Base-by-base conservation (phyloP, 768 basidiomycete species). In the Suillus cothurnatus region DNA sequence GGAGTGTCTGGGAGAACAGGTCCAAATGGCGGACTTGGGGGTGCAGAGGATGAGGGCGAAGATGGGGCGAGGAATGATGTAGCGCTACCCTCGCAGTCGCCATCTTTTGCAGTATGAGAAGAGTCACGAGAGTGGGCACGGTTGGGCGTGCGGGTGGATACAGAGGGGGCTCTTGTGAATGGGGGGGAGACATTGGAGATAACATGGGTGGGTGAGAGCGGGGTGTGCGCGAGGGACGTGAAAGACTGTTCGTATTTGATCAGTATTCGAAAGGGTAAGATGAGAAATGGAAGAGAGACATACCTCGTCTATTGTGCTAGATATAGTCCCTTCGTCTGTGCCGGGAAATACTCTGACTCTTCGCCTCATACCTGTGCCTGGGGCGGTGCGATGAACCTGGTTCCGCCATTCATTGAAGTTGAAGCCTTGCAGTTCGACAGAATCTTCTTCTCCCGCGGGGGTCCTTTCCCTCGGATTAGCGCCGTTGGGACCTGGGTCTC, bases 331-430 rank as follows among this genome's bases (percentile, higher is more conserved):
- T 58, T 58, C 57, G 6, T 58, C 57, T 26, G n/a, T 69, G 68
- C 38, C 72, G 55, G 3, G 73, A 64, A 19, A 60, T 61, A 26
- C 67, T 47, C 11, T 19, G 17, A 5, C 23, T 58, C 57, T 58
- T 38, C 38, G 57, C 38, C 57, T 58, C 57, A 58, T 1, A 9
- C 38, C 11, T 3, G 26, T 28, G 19, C 26, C 11, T 39, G 38
- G 38, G 17, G 26, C 19, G 4, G 26, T 78, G 65, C 72, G 75
- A 62, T 80, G 73, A 0, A 80, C 78, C 61, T 82, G 76, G 15
- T 74, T 80, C 64, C 85, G 76, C 88, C 88, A 87, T 73, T 84
- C 83, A 23, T 77, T 76, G 14, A 85, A 80, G 68, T 88, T 86
- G 50, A 88, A 77, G n/a, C 80, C 78, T 52, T 86, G 84, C 5